Percentiles rank a stretch among this genome's conserved stretches.
These are phyloP conservation scores for Rostrohypoxylon terebratum DNA, from an alignment of 495 filamentous ascomycete species.

Conservation along the genomic window DNA sequence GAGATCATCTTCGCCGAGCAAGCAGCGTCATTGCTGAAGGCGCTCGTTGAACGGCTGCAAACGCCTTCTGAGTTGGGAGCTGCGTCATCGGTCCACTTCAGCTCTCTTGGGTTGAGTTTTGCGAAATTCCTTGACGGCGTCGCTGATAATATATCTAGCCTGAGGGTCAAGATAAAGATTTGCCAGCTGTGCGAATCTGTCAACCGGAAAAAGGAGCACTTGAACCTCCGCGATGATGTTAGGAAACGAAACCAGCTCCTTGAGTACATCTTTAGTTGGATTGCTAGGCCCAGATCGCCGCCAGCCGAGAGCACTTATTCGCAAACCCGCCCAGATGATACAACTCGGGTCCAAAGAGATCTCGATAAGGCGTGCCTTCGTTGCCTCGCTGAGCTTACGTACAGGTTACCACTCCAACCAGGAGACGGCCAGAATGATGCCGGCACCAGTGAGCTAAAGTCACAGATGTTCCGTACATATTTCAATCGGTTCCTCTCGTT, in stretches of 20 bases:
- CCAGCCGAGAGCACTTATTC: slow-evolving; percentile 39
- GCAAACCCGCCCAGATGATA: slow-evolving; percentile 61
- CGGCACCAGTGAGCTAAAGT: slow-evolving; percentile 70
- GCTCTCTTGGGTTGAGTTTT: slow-evolving; percentile 68
- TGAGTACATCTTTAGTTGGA: slow-evolving; percentile 73
- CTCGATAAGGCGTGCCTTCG: slow-evolving; percentile 71
- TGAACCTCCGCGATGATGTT: slow-evolving; percentile 73
- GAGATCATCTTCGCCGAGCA: slow-evolving; percentile 74
- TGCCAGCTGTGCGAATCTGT: slow-evolving; percentile 73
- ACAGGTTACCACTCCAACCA: slow-evolving; percentile 71
- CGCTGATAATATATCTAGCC: slow-evolving; percentile 61
- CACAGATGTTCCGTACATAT: slow-evolving; percentile 74
- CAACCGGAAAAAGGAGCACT: slow-evolving; percentile 71
- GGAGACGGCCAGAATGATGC: slow-evolving; percentile 71
- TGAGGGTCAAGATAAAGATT: slow-evolving; percentile 73
- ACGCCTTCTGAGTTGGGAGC: slow-evolving; percentile 68
- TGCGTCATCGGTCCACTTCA: slow-evolving; percentile 68
- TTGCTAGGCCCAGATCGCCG: slow-evolving; percentile 65
- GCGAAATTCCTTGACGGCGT: slow-evolving; percentile 69
- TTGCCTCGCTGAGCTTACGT: slow-evolving; percentile 70
- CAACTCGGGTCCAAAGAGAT: slow-evolving; percentile 67
- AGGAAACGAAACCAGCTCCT: slow-evolving; percentile 72
- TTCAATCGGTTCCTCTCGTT: slow-evolving; percentile 72
- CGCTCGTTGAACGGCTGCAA: slow-evolving; percentile 70
- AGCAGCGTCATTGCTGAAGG: slow-evolving; percentile 69